phyloP scores from a whole-genome alignment of 2,329 filamentous ascomycete genomes.

The Cercospora citrullina region DNA sequence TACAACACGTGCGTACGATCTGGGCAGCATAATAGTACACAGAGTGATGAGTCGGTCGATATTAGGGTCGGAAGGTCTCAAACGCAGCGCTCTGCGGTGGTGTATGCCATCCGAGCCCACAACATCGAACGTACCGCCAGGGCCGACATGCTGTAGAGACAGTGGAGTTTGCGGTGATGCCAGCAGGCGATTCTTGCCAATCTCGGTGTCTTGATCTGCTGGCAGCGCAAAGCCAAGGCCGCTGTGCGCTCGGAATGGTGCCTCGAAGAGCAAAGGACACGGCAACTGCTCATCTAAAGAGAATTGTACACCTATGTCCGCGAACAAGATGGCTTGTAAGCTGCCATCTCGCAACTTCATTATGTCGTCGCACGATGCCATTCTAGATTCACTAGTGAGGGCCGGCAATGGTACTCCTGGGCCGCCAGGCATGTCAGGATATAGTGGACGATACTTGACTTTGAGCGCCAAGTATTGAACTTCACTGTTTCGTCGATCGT shows the following conservation, averaged over 20 bases:
- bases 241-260: conserved; percentile 31
- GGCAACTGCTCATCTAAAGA: conserved; percentile 24
- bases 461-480: conserved; percentile 28
- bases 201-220: conserved; percentile 20
- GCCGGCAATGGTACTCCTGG: conserved; percentile 30
- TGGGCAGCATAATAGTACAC: conserved; percentile 34
- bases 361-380: conserved; percentile 31
- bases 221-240: conserved; percentile 14
- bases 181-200: conserved; percentile 35
- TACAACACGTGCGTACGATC: conserved; percentile 27
- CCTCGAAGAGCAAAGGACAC: conserved; percentile 28
- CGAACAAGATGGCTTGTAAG: conserved; percentile 29
- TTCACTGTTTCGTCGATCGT: conserved; percentile 29
- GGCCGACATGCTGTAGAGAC: conserved; percentile 26
- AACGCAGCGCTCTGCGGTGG: conserved; percentile 34
- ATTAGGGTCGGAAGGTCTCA: conserved; percentile 29
- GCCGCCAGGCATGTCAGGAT: conserved; percentile 24
- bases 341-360: conserved; percentile 26
- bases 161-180: conserved; percentile 17
- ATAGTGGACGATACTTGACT: conserved; percentile 33
- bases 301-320: conserved; percentile 29
- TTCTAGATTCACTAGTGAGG: conserved; percentile 21
- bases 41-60: conserved; percentile 32
- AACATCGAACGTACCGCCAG: conserved; percentile 31
- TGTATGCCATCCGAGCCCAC: conserved; percentile 28